Evolutionary conservation across 1,284 basidiomycete genomes (phyloP), one percentile per base, ranked within the genome.

Genomic region (Ustilago esculenta): DNA sequence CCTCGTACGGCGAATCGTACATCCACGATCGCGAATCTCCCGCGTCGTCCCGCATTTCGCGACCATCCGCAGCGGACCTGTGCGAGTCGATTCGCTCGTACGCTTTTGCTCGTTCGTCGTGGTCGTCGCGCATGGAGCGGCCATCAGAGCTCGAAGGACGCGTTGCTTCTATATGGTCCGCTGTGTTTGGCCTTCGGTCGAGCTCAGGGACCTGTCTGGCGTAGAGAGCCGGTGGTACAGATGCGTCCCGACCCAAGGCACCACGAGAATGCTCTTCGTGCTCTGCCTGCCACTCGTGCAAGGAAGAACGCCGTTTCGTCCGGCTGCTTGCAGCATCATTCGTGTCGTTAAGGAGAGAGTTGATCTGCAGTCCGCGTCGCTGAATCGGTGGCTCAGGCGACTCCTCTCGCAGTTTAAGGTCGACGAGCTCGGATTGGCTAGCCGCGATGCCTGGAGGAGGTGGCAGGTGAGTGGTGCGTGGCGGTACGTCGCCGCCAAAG

Each of bases 321-420:
- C 43, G 37, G 10, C 25, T 24, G 23, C 57, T 56, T 10, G 29
- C 35, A 12, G 58, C 34, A 4, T 58, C 51, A 41, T 68, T 65
- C 5, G 33, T 35, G 29, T 70, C 67, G 46, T 77, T 77, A 40
- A 77, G 65, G 18, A 77, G 50, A 27, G 63, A 63, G 47, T 76
- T 71, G 67, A 77, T 77, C 47, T 72, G 67, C 53, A 77, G 35
- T 3, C 75, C 75, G n/a, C 58, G 59, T 14, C 73, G 57, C 24
- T 63, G 46, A 15, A 58, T 32, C 29, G 35, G 18, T 15, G 65
- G 36, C 20, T 65, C 50, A 0, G 61, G 63, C 25, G 69, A 61
- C 14, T 47, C 58, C 23, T 63, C 66, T 20, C 65, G 36, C 50
- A 46, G 39, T 46, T 55, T 53, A 33, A 41, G 42, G 18, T 57